Evolutionary conservation across 495 filamentous ascomycete species (phyloP).

Genomic region (Tuber melanosporum): DNA sequence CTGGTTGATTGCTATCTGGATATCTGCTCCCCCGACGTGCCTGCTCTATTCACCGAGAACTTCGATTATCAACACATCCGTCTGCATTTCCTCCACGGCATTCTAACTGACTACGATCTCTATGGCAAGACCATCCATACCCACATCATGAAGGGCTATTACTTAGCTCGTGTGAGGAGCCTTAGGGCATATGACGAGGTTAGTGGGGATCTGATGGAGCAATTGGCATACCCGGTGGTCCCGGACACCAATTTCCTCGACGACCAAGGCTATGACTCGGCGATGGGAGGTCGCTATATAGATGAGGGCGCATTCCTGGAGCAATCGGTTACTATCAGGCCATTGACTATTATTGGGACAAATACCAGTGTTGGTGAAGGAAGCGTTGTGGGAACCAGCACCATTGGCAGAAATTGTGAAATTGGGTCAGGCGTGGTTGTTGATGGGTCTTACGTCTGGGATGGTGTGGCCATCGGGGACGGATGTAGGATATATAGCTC

Average conservation of each 20-base stretch:
- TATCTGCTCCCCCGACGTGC: slow-evolving; percentile 92
- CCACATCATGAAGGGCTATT: slow-evolving; percentile 74
- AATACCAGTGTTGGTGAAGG: slow-evolving; percentile 68
- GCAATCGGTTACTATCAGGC: slow-evolving; percentile 59
- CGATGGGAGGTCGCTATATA: slow-evolving; percentile 60
- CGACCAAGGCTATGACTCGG: slow-evolving; percentile 65
- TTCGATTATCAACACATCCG: slow-evolving; percentile 92
- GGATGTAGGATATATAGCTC: slow-evolving; percentile 61
- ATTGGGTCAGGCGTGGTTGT: slow-evolving; percentile 79
- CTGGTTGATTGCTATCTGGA: slow-evolving; percentile 93
- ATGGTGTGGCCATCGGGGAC: slow-evolving; percentile 68
- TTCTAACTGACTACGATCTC: slow-evolving; percentile 91
- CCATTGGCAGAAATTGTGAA: slow-evolving; percentile 73
- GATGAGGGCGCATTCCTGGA: slow-evolving; percentile 66
- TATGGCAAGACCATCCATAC: slow-evolving; percentile 93
- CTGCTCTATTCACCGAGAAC: slow-evolving; percentile 92
- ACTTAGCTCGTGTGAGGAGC: slow-evolving; percentile 73
- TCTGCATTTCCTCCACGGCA: slow-evolving; percentile 79
- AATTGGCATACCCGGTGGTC: slow-evolving; percentile 89
- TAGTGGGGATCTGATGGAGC: slow-evolving; percentile 75
- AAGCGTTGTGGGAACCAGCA: slow-evolving; percentile 60
- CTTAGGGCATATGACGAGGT: slow-evolving; percentile 85
- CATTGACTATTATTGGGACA: slow-evolving; percentile 60
- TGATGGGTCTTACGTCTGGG: slow-evolving; percentile 84
- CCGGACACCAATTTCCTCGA: slow-evolving; percentile 79